These are phyloP conservation scores for Microbotryum violaceum DNA, from an alignment of 1,284 basidiomycete species.

Conservation along the genomic window DNA sequence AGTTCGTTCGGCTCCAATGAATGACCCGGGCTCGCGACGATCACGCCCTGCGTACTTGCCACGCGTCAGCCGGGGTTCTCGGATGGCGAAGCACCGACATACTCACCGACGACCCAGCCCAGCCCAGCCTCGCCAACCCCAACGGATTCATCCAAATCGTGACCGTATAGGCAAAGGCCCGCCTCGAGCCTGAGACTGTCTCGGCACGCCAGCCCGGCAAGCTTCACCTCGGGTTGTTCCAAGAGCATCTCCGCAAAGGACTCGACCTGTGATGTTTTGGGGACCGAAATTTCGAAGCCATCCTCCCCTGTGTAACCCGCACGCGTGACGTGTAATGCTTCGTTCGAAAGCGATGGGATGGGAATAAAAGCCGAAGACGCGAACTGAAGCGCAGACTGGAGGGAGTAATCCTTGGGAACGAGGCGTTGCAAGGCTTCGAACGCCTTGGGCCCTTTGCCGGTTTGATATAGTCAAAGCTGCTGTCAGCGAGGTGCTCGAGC, in stretches of 20 bases:
- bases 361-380: slow-evolving; percentile 69
- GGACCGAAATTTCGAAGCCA: slow-evolving; percentile 70
- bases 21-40: slow-evolving; percentile 55
- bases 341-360: slow-evolving; percentile 56
- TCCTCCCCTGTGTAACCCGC: slow-evolving; percentile 99
- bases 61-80: not conserved
- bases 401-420: slow-evolving; percentile 52
- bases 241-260: slow-evolving; percentile 18
- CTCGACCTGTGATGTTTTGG: slow-evolving; percentile 6
- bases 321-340: slow-evolving; percentile 77
- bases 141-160: slow-evolving; percentile 81
- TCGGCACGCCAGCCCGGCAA: slow-evolving; percentile 85
- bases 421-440: slow-evolving; percentile 62
- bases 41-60: slow-evolving; percentile 57
- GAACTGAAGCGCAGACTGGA: slow-evolving; percentile 68
- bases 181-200: slow-evolving; percentile 92
- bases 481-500: not conserved
- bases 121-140: slow-evolving; percentile 77
- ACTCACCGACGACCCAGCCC: slow-evolving; percentile 80
- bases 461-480: not conserved
- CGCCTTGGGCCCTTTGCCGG: slow-evolving; percentile 66
- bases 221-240: slow-evolving; percentile 55
- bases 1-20: slow-evolving; percentile 78
- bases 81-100: not conserved
- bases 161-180: slow-evolving; percentile 96